phyloP scores from a whole-genome alignment of 768 basidiomycete species.

The Mycena chlorophos region DNA sequence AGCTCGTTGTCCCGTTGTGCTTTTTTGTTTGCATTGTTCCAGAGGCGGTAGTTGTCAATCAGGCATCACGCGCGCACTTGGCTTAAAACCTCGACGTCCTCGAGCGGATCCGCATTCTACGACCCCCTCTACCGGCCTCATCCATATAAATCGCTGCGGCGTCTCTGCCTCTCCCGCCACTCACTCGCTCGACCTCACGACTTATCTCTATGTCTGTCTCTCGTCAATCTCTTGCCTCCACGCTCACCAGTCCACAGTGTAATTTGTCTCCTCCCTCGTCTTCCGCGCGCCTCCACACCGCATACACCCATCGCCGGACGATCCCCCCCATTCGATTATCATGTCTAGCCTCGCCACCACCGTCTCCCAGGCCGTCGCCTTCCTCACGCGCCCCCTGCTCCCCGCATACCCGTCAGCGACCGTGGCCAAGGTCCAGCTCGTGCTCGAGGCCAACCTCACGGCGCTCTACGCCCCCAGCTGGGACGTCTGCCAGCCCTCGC shows the following conservation, averaged over 20 bases:
- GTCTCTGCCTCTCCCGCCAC: slow-evolving; percentile 16
- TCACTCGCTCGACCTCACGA: background rate
- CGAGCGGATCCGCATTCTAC: too few relatives aligned
- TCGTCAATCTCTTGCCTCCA: background rate
- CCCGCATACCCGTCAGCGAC: slow-evolving; percentile 57
- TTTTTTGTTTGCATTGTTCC: too few relatives aligned
- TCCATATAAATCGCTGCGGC: too few relatives aligned
- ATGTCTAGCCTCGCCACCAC: slow-evolving; percentile 61
- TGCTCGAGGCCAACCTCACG: slow-evolving; percentile 73
- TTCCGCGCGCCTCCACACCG: slow-evolving; percentile 37
- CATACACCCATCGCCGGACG: slow-evolving; percentile 61
- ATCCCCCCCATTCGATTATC: slow-evolving; percentile 33
- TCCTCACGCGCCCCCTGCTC: slow-evolving; percentile 68
- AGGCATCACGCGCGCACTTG: too few relatives aligned
- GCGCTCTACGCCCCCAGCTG: slow-evolving; percentile 69
- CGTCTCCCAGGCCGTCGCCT: slow-evolving; percentile 72
- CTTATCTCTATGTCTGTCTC: background rate
- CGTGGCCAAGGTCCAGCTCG: slow-evolving; percentile 66
- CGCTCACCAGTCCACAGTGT: background rate
- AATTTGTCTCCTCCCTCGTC: slow-evolving; percentile 4
- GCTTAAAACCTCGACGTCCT: too few relatives aligned
- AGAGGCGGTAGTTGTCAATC: background rate
- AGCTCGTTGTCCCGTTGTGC: too few relatives aligned
- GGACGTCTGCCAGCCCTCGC: slow-evolving; percentile 61
- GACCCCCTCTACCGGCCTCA: too few relatives aligned